Conservation (phyloP, 805 yeast genomes). For the Kodamaea lidongshanica region DNA sequence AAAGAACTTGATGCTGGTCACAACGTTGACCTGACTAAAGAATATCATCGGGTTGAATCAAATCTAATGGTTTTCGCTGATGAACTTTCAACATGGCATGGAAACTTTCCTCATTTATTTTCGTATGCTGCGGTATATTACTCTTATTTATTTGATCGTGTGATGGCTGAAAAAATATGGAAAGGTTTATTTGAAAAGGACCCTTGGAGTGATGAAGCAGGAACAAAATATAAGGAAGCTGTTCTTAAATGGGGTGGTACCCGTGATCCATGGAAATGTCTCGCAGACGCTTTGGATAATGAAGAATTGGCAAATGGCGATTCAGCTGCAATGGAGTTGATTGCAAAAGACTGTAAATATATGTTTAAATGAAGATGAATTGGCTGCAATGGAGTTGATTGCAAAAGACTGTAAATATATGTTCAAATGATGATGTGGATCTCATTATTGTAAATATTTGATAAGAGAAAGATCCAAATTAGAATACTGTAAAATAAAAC, state of each 20-base stretch:
- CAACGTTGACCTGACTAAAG: slow-evolving; percentile 48
- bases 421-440: no score
- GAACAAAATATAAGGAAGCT: slow-evolving; percentile 62
- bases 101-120: slow-evolving; percentile 85
- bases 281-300: slow-evolving; percentile 70
- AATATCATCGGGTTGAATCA: slow-evolving; percentile 63
- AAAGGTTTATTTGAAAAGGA: slow-evolving; percentile 58
- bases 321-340: slow-evolving; percentile 55
- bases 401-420: slow-evolving; percentile 9
- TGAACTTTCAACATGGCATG: slow-evolving; percentile 78
- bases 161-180: slow-evolving; percentile 87
- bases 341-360: slow-evolving; percentile 11
- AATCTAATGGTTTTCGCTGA: slow-evolving; percentile 61
- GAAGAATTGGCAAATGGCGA: slow-evolving; percentile 63
- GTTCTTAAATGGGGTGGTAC: slow-evolving; percentile 93
- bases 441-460: no score
- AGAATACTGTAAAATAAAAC: no score
- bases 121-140: slow-evolving; percentile 94
- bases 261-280: slow-evolving; percentile 78
- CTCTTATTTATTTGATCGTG: slow-evolving; percentile 85
- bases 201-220: slow-evolving; percentile 69
- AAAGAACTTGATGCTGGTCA: slow-evolving; percentile 10
- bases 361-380: no score
- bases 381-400: slow-evolving; percentile 54
- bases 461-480: no score